phyloP scores from a whole-genome alignment of 2,329 filamentous ascomycete species.

The Neopestalotiopsis sp. region DNA sequence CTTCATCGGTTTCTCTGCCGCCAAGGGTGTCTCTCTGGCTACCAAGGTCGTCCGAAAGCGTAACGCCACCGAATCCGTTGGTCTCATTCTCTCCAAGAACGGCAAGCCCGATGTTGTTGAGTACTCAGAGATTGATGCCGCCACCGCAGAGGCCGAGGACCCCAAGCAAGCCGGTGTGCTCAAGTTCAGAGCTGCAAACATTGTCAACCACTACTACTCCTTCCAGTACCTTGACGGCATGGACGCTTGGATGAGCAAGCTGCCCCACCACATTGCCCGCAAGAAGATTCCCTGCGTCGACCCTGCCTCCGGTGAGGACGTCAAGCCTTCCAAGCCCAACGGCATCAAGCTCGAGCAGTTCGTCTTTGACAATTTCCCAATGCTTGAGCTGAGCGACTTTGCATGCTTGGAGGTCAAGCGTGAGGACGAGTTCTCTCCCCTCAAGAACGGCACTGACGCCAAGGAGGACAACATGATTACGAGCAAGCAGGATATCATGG shows the following conservation, averaged over 20 bases:
- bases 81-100: constrained; percentile 92
- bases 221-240: constrained; percentile 91
- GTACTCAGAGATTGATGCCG: constrained; percentile 94
- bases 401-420: constrained; percentile 95
- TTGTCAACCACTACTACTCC: constrained; percentile 99
- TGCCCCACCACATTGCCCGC: constrained; percentile 93
- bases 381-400: constrained; percentile 85
- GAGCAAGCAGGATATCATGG: constrained; percentile 87
- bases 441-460: constrained; percentile 73
- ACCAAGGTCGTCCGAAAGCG: constrained; percentile 99
- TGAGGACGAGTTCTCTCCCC: constrained; percentile 96
- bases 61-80: constrained; percentile 93
- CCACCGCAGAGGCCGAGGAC: constrained; percentile 88
- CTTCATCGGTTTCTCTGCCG: constrained; percentile 92
- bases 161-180: constrained; percentile 79
- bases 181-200: constrained; percentile 97
- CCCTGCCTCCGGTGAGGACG: constrained; percentile 73
- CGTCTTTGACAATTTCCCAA: constrained; percentile 97
- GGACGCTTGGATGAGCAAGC: constrained; percentile 80
- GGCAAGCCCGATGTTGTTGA: constrained; percentile 97
- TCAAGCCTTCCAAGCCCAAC: constrained; percentile 95
- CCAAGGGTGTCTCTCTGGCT: constrained; percentile 89
- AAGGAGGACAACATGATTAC: constrained; percentile 90
- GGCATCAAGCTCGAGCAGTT: constrained; percentile 99
- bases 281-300: constrained; percentile 97